phyloP scores from a whole-genome alignment of 257 asterid genomes.

The Linderniella brevidens region DNA sequence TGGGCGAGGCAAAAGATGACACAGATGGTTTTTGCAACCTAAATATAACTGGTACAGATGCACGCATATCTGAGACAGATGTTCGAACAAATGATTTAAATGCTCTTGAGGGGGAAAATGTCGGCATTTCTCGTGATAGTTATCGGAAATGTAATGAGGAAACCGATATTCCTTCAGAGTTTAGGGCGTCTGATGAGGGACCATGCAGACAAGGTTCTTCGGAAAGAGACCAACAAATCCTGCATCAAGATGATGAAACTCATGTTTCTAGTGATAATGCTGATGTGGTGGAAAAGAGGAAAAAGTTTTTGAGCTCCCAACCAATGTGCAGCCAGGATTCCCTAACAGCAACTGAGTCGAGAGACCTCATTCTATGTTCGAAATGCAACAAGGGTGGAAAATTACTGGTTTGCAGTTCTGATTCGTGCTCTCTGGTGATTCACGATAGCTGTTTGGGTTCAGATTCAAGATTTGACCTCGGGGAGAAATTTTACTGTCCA shows the following conservation, averaged over 20 bases:
- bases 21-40: not conserved
- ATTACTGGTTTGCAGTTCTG: slow-evolving; percentile 31
- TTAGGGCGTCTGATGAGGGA: slow-evolving; percentile 11
- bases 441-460: slow-evolving; percentile 52
- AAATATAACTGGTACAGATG: not conserved
- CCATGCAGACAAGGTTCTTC: no score
- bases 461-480: slow-evolving; percentile 22
- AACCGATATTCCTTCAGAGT: slow-evolving; percentile 13
- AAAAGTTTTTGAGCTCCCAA: slow-evolving; percentile 34
- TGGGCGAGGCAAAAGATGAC: not conserved
- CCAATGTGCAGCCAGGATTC: slow-evolving; percentile 31
- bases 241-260: slow-evolving; percentile 10
- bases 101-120: not conserved
- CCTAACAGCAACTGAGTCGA: slow-evolving; percentile 19
- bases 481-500: slow-evolving; percentile 47
- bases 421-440: slow-evolving; percentile 33
- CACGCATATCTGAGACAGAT: not conserved
- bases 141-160: not conserved
- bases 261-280: slow-evolving; percentile 19
- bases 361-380: slow-evolving; percentile 28
- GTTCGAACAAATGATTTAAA: not conserved
- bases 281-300: slow-evolving; percentile 32
- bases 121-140: not conserved
- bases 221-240: no score
- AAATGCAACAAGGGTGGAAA: slow-evolving; percentile 34